These are phyloP conservation scores for Scheffersomyces illinoinensis DNA, from an alignment of 1,139 yeast species.

Conservation along the genomic window DNA sequence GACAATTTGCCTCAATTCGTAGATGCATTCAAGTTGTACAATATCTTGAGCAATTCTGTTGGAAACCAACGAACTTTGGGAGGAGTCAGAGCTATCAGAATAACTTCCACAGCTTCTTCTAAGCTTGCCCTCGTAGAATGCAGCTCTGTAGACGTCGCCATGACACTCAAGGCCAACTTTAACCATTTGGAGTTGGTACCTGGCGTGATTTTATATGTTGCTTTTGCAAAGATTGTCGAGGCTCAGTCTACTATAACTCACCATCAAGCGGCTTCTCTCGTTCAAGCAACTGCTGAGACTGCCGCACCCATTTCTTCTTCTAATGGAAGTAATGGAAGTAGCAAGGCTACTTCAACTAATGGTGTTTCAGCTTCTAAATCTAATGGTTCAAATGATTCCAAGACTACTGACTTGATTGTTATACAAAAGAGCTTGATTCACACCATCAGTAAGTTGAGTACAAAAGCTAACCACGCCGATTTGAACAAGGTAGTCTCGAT, in stretches of 20 bases:
- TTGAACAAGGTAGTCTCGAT: conserved; percentile 33
- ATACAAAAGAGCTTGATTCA: conserved; percentile 26
- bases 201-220: conserved; percentile 64
- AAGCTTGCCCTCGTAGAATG: conserved; percentile 73
- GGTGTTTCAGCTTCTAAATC: conserved; percentile 1
- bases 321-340: conserved; percentile 9
- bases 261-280: conserved; percentile 7
- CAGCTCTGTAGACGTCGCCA: conserved; percentile 68
- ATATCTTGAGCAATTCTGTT: conserved; percentile 31
- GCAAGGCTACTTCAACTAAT: conserved; percentile 8
- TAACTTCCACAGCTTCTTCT: conserved; percentile 44
- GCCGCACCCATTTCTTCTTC: conserved; percentile 1
- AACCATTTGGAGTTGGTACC: conserved; percentile 82
- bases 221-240: conserved; percentile 62
- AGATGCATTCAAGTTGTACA: conserved; percentile 36
- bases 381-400: conserved; percentile 4
- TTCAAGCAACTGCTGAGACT: neutral
- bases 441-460: conserved; percentile 18
- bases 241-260: conserved; percentile 6
- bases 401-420: conserved; percentile 24
- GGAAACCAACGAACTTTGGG: conserved; percentile 26
- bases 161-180: conserved; percentile 71
- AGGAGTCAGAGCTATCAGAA: conserved; percentile 48
- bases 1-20: conserved; percentile 67
- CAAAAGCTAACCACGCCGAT: conserved; percentile 22